A percentile compares a stretch with the other conserved stretches of the same genome.
Conservation (phyloP, 2,329 filamentous ascomycete species). For the Clonostachys byssicola region DNA sequence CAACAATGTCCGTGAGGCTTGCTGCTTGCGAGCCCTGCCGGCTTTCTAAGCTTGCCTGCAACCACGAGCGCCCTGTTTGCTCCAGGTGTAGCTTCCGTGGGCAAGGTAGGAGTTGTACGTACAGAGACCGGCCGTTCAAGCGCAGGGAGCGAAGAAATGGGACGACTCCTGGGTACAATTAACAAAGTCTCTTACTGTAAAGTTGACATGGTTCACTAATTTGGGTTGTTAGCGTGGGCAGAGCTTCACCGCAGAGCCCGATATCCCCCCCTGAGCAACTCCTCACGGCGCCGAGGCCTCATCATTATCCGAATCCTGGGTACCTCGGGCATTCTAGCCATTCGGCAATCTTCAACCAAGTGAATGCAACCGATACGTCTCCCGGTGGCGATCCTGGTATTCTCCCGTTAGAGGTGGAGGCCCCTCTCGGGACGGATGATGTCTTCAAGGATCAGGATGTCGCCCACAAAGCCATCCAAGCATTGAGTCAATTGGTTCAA, state of each 20-base stretch:
- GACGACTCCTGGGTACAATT: no score
- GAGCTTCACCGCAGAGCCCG: no score
- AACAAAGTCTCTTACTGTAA: no score
- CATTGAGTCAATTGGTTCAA: background rate
- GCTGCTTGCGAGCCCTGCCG: constrained; percentile 4
- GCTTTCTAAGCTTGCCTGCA: constrained; percentile 3
- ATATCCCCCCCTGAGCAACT: no score
- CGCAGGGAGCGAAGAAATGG: background rate
- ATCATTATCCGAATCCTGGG: constrained; percentile 12
- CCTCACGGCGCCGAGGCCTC: no score
- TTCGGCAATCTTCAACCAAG: constrained; percentile 4
- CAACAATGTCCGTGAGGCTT: no score
- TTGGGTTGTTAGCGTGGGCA: no score
- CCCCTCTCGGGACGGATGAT: background rate
- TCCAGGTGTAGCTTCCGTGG: background rate
- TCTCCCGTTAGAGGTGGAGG: no score
- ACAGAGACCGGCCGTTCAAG: background rate
- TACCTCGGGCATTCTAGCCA: constrained; percentile 12
- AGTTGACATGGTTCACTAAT: no score
- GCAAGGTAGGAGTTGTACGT: background rate
- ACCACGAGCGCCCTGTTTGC: background rate
- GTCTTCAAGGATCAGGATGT: constrained; percentile 2
- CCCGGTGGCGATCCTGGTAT: background rate
- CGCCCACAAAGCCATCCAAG: background rate
- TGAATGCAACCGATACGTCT: background rate